Evolutionary conservation across 2,329 filamentous ascomycete species (phyloP), one percentile per base, ranked within the genome.

Genomic region (Phialophora tarda): DNA sequence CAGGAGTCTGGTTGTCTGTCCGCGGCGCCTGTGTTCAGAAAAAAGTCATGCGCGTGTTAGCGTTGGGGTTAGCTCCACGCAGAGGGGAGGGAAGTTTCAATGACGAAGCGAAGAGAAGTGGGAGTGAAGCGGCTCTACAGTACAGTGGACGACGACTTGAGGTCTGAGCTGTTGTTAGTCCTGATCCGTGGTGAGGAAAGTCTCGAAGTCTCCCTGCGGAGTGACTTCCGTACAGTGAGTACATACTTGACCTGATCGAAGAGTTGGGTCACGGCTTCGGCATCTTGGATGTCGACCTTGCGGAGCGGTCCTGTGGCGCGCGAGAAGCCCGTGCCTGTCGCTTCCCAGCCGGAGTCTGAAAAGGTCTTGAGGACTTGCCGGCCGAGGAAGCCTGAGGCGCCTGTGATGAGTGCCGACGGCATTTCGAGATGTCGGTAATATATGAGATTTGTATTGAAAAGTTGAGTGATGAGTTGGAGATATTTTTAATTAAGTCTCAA

Each of bases 1-100:
- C 93, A 94, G 75, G 90, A 90, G 78, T 97, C 93, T 1, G 93
- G 93, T 74, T 90, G 96, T 68, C 92, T 88, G 78, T 96, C 93
- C 54, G 93, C 93, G 48, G 93, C 93, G 75, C 91, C 91, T 93
- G 44, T 14, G 57, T 17, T 56, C 21, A 10, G 26, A 30, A 11
- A 11, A 32, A 34, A 21, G 34, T 55, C 62, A 26, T 26, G 48
- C 48, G 3, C 32, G 32, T 34, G 32, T 34, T 34, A 34, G 32
- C 24, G 17, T 23, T n/a, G 1, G 28, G 10, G 59, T 61, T 41
- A 61, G 44, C 44, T 60, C 17, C 41, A 8, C 21, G 11, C 14
- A 21, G 7, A 17, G n/a, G 21, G 32, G 32, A 34, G 10, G 10
- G 32, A 34, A 34, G 32, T 26, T 4, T 24, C 8, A 51, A 17